Base-by-base conservation (phyloP, 2,329 filamentous ascomycete species). In the Diplodia scrobiculata region DNA sequence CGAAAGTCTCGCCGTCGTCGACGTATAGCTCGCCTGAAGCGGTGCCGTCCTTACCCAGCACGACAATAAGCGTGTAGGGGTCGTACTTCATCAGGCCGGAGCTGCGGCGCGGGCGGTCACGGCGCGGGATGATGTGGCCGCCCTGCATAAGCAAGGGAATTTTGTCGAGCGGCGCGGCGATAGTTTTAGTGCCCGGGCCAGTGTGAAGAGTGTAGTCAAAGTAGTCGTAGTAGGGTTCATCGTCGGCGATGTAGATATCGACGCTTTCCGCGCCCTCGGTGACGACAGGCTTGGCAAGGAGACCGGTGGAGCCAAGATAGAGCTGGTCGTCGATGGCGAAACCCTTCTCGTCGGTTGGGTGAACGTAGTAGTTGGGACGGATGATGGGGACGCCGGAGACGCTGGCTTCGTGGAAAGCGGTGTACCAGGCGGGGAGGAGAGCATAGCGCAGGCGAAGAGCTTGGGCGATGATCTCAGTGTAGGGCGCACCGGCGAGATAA, bases 341-440 rank as follows among this genome's bases (percentile, higher is more conserved):
- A n/a, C 92, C 92, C 58, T 83, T 84, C 77, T 97, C 94, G 70
- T 96, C 92, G 0, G 84, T 82, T 0, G 95, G 95, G 74, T 97
- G 91, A 1, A 92, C 90, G 81, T 94, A 98, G 80, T 93, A 96
- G 80, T 98, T 92, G 10, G 95, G 94, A 63, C 91, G 87, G 65
- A 99, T 83, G 71, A 99, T 94, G 0, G 95, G 95, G 65, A 88
- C 90, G 48, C 93, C 94, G 55, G 91, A 87, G 17, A 87, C 84
- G 71, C 91, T 89, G 13, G 95, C 92, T 73, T 96, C 88, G 74
- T 94, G 92, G 83, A 99, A 99, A 9, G 94, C 92, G 1, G 94
- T 98, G 78, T 99, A 99, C 93, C 93, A 98, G 0, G 91, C 87
- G 32, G 95, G 95, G 48, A 99, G 84, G 41, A 99, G 84, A 69